These are phyloP conservation scores for Trifolium subterraneum DNA, from an alignment of 306 rosid genomes.

Conservation along the genomic window DNA sequence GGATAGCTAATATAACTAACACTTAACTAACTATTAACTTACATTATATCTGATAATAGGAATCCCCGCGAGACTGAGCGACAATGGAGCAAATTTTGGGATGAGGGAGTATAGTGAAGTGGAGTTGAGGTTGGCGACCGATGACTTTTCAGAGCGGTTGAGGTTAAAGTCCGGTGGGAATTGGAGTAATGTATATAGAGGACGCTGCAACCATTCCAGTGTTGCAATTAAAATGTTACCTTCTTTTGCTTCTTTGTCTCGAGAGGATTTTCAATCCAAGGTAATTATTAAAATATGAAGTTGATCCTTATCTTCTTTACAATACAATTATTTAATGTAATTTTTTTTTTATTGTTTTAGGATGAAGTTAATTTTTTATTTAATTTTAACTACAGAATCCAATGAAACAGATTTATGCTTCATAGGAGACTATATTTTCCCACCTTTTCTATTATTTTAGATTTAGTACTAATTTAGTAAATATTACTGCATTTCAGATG, in stretches of 20 bases:
- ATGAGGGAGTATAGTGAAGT: slow-evolving; percentile 63
- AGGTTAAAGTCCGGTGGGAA: slow-evolving; percentile 58
- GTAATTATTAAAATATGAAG: slow-evolving; percentile 38
- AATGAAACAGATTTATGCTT: too few species aligned
- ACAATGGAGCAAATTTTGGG: slow-evolving; percentile 30
- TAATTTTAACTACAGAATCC: too few species aligned
- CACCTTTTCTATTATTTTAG: too few species aligned
- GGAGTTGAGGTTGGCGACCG: slow-evolving; percentile 73
- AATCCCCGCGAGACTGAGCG: slow-evolving; percentile 49
- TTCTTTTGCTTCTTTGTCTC: slow-evolving; percentile 37
- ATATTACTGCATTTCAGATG: slow-evolving; percentile 53
- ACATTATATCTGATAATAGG: not conserved
- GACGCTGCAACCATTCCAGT: slow-evolving; percentile 61
- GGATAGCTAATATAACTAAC: not conserved
- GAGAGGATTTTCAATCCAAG: slow-evolving; percentile 60
- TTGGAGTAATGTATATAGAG: slow-evolving; percentile 53
- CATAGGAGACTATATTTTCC: not conserved
- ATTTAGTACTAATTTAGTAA: not conserved
- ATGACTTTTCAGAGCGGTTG: slow-evolving; percentile 56
- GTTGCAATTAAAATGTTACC: slow-evolving; percentile 62
- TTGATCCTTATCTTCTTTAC: not conserved
- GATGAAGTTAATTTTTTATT: too few species aligned
- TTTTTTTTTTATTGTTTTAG: too few species aligned
- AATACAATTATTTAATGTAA: too few species aligned
- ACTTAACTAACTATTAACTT: too few species aligned